Percentiles rank a stretch among this genome's conserved stretches.
Evolutionary conservation across 164 flowering plant species (phyloP).

Genomic region (Euptelea pleiosperma): DNA sequence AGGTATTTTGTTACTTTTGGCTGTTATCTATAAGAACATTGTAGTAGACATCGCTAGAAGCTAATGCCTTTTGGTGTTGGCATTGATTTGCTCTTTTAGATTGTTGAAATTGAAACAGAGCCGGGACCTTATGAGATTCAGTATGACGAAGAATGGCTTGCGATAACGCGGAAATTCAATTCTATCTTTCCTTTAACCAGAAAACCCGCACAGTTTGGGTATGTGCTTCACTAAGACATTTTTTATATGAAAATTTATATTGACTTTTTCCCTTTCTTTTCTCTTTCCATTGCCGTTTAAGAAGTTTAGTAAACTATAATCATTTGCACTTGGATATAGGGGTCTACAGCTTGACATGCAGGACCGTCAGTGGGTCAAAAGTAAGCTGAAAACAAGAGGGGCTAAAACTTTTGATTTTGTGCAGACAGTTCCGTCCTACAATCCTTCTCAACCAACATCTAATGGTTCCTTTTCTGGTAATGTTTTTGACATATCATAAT

Average conservation of each 20-base stretch:
- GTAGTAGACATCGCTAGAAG: background rate
- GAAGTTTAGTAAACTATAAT: background rate
- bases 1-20: slow-evolving; percentile 35
- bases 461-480: slow-evolving; percentile 35
- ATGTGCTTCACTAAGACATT: too few species aligned
- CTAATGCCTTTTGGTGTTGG: slow-evolving; percentile 6
- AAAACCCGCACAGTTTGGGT: slow-evolving; percentile 42
- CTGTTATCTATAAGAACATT: too few species aligned
- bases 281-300: background rate
- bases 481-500: background rate
- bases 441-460: slow-evolving; percentile 36
- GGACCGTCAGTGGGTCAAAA: slow-evolving; percentile 59
- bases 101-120: slow-evolving; percentile 68
- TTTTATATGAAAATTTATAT: too few species aligned
- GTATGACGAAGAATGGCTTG: slow-evolving; percentile 94
- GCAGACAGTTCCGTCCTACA: slow-evolving; percentile 46
- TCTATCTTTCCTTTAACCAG: slow-evolving; percentile 53
- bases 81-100: slow-evolving; percentile 28
- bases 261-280: background rate
- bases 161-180: slow-evolving; percentile 64
- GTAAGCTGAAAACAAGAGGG: slow-evolving; percentile 50
- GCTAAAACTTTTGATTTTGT: slow-evolving; percentile 65
- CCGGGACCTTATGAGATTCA: slow-evolving; percentile 69
- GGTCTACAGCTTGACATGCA: slow-evolving; percentile 34
- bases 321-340: slow-evolving; percentile 25